phyloP scores from a whole-genome alignment of 768 basidiomycete species.

The Tulasnella sp. region DNA sequence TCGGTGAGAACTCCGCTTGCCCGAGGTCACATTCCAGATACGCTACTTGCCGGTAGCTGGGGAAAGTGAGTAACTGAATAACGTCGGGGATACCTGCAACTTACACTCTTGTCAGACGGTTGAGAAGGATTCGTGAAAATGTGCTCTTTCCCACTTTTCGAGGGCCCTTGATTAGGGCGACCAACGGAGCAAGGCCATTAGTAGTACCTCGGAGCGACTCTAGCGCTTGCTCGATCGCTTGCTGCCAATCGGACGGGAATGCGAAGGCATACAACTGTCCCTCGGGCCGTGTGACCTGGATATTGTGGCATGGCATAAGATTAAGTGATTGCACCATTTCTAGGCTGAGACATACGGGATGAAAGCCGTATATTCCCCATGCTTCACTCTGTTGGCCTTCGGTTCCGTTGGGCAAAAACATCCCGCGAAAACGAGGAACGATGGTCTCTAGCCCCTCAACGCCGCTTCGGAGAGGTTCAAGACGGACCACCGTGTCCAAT shows the following conservation, averaged over 20 bases:
- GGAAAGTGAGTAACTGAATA: not conserved
- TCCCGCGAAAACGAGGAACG: constrained; percentile 47
- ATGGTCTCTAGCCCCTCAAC: constrained; percentile 55
- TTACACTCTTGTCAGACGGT: constrained; percentile 29
- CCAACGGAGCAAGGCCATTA: constrained; percentile 24
- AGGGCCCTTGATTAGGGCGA: constrained; percentile 67
- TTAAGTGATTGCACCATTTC: constrained; percentile 40
- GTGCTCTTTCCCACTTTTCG: constrained; percentile 88
- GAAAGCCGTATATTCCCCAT: constrained; percentile 29
- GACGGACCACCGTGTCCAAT: constrained; percentile 35
- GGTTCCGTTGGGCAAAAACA: constrained; percentile 41
- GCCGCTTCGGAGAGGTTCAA: constrained; percentile 42
- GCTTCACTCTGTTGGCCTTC: constrained; percentile 28
- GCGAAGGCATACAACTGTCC: constrained; percentile 27
- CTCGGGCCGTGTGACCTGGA: constrained; percentile 20
- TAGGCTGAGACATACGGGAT: constrained; percentile 35
- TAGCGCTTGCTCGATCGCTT: constrained; percentile 21
- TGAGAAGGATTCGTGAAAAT: constrained; percentile 61
- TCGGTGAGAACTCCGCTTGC: constrained; percentile 86
- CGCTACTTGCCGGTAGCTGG: constrained; percentile 68
- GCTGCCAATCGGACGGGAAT: constrained; percentile 30
- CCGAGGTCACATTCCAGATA: constrained; percentile 89
- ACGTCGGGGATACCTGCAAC: not conserved
- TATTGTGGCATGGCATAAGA: constrained; percentile 7
- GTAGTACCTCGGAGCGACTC: not conserved